A percentile compares a stretch with the other conserved stretches of the same genome.
phyloP scores from a whole-genome alignment of 176 grass and related monocot species.

The Eremochloa ophiuroides region DNA sequence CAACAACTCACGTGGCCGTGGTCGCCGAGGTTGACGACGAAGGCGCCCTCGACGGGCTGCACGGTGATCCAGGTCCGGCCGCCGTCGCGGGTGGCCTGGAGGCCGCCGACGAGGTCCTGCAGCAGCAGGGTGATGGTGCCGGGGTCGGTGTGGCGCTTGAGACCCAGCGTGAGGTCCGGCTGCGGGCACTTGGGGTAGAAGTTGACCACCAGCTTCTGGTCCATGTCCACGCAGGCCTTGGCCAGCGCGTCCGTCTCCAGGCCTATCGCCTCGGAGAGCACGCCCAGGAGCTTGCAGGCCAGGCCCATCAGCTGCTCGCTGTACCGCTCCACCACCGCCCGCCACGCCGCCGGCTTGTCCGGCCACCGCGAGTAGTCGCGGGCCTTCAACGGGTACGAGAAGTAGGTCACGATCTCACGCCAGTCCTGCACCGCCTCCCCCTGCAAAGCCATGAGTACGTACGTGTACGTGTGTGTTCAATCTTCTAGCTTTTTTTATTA shows the following conservation, averaged over 20 bases:
- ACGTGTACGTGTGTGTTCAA: too few species aligned
- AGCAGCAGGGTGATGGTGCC: conserved; percentile 92
- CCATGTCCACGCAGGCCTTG: conserved; percentile 80
- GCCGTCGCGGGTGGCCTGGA: conserved; percentile 89
- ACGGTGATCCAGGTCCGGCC: conserved; percentile 88
- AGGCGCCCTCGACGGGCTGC: conserved; percentile 58
- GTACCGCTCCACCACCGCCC: conserved; percentile 58
- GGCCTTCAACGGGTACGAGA: conserved; percentile 68
- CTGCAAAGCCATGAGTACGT: too few species aligned
- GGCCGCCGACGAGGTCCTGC: conserved; percentile 91
- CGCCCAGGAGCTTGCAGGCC: conserved; percentile 65
- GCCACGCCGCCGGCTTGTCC: conserved; percentile 74
- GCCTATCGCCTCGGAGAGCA: conserved; percentile 86
- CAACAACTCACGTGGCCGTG: conserved; percentile 55
- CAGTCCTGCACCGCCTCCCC: conserved; percentile 90
- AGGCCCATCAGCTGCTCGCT: conserved; percentile 71
- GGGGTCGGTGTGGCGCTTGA: conserved; percentile 90
- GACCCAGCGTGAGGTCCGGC: conserved; percentile 88
- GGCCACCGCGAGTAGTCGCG: conserved; percentile 89
- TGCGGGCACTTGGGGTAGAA: conserved; percentile 93
- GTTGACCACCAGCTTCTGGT: conserved; percentile 94
- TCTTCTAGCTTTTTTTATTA: too few species aligned
- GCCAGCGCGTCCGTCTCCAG: conserved; percentile 58
- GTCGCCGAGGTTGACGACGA: conserved; percentile 97
- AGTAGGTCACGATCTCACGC: conserved; percentile 92